A percentile compares a stretch with the other conserved stretches of the same genome.
These are phyloP conservation scores for Claviceps purpurea DNA, from an alignment of 2,329 filamentous ascomycete genomes.

Conservation along the genomic window DNA sequence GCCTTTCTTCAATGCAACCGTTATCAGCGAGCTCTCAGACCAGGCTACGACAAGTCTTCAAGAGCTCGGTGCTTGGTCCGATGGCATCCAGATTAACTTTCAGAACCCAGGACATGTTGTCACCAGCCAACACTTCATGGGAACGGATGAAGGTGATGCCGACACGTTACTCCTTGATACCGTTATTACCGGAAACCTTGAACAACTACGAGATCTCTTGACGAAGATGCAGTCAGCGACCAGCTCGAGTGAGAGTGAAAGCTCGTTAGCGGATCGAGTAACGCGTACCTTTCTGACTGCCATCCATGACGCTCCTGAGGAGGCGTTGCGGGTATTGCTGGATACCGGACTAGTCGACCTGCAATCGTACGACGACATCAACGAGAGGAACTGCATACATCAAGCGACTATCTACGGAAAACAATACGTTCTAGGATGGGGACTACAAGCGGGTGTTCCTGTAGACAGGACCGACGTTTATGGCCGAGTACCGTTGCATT, in stretches of 20 bases:
- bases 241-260: conserved; percentile 42
- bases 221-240: conserved; percentile 47
- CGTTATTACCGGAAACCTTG: conserved; percentile 67
- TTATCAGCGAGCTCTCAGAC: conserved; percentile 92
- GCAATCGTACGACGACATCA: conserved; percentile 93
- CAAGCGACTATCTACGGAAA: conserved; percentile 94
- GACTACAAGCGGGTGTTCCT: conserved; percentile 62
- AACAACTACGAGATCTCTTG: conserved; percentile 70
- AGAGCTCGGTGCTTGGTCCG: conserved; percentile 91
- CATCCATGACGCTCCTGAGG: conserved; percentile 70
- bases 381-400: conserved; percentile 90
- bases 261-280: conserved; percentile 55
- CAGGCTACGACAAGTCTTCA: conserved; percentile 93
- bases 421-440: conserved; percentile 60
- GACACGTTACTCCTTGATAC: conserved; percentile 82
- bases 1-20: conserved; percentile 93
- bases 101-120: conserved; percentile 51
- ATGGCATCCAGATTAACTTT: conserved; percentile 86
- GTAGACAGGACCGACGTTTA: conserved; percentile 81
- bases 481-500: conserved; percentile 83
- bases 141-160: conserved; percentile 77
- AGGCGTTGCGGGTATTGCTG: conserved; percentile 62
- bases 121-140: conserved; percentile 50
- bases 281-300: conserved; percentile 85
- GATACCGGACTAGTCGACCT: conserved; percentile 75